Conservation (phyloP, 805 yeast species). For the Candida multigemmis region DNA sequence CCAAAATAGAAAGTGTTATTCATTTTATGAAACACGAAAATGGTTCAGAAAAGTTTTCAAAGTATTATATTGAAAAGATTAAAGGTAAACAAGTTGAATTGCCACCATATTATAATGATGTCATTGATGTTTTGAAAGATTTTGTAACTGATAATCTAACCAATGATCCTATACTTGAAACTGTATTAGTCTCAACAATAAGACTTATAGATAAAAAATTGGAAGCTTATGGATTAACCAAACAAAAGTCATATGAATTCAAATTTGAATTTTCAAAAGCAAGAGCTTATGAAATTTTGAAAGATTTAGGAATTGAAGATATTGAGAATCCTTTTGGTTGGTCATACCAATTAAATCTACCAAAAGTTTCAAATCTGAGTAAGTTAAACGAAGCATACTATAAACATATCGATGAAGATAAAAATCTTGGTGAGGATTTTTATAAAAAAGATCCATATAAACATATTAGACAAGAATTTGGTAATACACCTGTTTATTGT, state of each 20-base stretch:
- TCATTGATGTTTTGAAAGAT: constrained; percentile 40
- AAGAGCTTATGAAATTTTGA: constrained; percentile 41
- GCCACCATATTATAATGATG: constrained; percentile 18
- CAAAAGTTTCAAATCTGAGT: constrained; percentile 38
- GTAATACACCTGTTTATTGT: constrained; percentile 56
- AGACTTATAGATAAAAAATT: constrained; percentile 14
- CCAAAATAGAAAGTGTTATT: constrained; percentile 7
- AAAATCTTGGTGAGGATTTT: constrained; percentile 10
- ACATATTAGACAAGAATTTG: constrained; percentile 28
- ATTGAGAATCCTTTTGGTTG: constrained; percentile 43
- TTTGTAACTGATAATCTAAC: constrained; percentile 47
- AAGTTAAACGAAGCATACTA: constrained; percentile 34
- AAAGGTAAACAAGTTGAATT: constrained; percentile 2
- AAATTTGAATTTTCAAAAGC: constrained; percentile 42
- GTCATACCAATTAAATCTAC: constrained; percentile 37
- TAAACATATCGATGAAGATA: constrained; percentile 12
- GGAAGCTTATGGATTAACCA: constrained; percentile 1
- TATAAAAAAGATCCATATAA: constrained; percentile 19
- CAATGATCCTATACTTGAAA: constrained; percentile 36
- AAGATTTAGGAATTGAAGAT: constrained; percentile 15
- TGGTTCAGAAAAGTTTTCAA: constrained; percentile 11
- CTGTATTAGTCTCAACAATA: constrained; percentile 32
- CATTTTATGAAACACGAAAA: constrained; percentile 11
- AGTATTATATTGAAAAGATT: constrained; percentile 8
- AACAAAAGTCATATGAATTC: constrained; percentile 4